Evolutionary conservation across 352 stramenopile species (phyloP), one percentile per base, ranked within the genome.

Genomic region (Globisporangium nunn): DNA sequence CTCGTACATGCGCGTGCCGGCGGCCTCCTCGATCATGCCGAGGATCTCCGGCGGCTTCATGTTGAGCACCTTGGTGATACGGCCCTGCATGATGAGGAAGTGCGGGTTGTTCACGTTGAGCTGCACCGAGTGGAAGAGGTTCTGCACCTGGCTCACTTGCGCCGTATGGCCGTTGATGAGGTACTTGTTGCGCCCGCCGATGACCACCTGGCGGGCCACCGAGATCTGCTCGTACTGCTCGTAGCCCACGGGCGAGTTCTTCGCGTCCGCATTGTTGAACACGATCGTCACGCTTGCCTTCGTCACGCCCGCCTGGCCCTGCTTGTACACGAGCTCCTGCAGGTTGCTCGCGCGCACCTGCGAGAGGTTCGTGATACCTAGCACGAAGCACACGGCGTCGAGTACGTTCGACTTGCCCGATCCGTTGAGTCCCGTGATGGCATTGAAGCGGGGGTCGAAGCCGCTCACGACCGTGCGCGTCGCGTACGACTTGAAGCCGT

Each of bases 81-180:
- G 87, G 12, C 91, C 91, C 66, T 99, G 97, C 97, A 99, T 99
- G 81, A 99, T 99, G 50, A 99, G 82, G 71, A 99, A 99, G 71
- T 99, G 97, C 50, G 97, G 97, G 83, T 99, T 99, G 84, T 99
- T 99, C 54, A 99, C 97, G 80, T 99, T 99, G 40, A 99, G 80
- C 76, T 99, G 97, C 51, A 99, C 97, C 6, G 94, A 98, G 81
- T 99, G 97, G 74, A 99, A 99, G 5, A 99, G 82, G 72, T 99
- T 99, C 64, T 98, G 93, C 54, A 99, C 97, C 68, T 99, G 94
- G 43, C 86, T 96, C 43, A 98, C 96, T 69, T 98, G 96, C 40
- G 95, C 95, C 44, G 89, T 98, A 66, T 97, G 86, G 50, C 97
- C 97, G 70, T 99, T 99, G 75, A 99, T 99, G 47, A 99, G 72